A percentile compares a stretch with the other conserved stretches of the same genome.
These are phyloP conservation scores for Lunularia cruciata DNA, from an alignment of 225 moss, liverwort and hornwort genomes.

Conservation along the genomic window DNA sequence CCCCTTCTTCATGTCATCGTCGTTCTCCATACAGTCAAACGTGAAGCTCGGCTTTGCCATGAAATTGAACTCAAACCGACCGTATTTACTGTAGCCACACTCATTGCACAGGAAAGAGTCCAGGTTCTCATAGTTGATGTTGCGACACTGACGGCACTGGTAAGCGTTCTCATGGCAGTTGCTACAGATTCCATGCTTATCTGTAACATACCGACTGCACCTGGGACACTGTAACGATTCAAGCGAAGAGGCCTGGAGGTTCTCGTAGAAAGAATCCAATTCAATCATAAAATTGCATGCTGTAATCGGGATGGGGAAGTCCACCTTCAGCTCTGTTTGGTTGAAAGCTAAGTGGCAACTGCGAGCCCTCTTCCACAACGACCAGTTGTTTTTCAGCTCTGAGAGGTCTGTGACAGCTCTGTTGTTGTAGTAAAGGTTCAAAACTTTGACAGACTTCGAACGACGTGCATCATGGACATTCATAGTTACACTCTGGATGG, in stretches of 20 bases:
- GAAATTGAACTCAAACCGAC: conserved; percentile 97
- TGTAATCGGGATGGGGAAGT: conserved; percentile 93
- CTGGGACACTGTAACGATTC: conserved; percentile 98
- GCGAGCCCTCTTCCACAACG: conserved; percentile 92
- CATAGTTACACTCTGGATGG: conserved; percentile 99
- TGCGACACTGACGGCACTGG: conserved; percentile 98
- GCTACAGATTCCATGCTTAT: conserved; percentile 99
- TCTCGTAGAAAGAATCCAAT: conserved; percentile 95
- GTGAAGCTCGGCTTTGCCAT: conserved; percentile 99
- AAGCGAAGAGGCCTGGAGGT: conserved; percentile 93
- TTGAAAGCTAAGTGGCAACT: conserved; percentile 94
- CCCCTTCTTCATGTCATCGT: conserved; percentile 99
- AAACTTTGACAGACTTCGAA: conserved; percentile 92
- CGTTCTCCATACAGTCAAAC: conserved; percentile 95
- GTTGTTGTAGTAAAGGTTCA: conserved; percentile 97
- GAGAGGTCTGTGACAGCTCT: conserved; percentile 97
- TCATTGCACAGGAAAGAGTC: conserved; percentile 99
- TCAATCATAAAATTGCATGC: conserved; percentile 99
- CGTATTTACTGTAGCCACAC: conserved; percentile 99
- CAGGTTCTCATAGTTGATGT: conserved; percentile 98
- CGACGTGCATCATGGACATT: conserved; percentile 99
- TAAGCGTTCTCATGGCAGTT: conserved; percentile 99
- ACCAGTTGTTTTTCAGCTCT: conserved; percentile 96
- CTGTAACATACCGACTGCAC: conserved; percentile 99
- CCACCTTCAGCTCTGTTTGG: conserved; percentile 95